Evolutionary conservation across 2,329 filamentous ascomycete genomes (phyloP), one percentile per base, ranked within the genome.

Genomic region (Seiridium cupressi): DNA sequence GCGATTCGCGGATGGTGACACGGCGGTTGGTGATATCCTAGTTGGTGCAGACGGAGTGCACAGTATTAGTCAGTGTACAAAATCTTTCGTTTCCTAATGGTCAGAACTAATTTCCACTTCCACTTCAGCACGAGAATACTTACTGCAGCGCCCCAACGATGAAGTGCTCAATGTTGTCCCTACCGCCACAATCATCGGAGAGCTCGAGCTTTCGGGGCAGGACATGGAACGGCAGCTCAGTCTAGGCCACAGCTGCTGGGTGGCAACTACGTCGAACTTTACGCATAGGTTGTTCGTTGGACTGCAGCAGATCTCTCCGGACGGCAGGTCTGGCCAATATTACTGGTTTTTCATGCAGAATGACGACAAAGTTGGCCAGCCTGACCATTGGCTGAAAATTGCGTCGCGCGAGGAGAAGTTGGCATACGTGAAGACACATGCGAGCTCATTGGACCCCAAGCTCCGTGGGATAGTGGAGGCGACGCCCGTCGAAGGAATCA

Each of bases 301-400:
- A 7, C 59, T 73, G 40, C 65, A 72, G 53, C 56, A 59, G 7
- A 65, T 69, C 4, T 31, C 56, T 1, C 48, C 63, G 1, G 63
- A 62, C 53, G 66, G 66, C 2, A 57, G 58, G n/a, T 56, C 58
- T 6, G 72, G 61, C n/a, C 55, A 63, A 49, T 72, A 66, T 56
- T 73, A 74, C 63, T 74, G 70, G 68, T 60, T 67, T 48, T 40
- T 69, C 40, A 62, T 63, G 48, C 55, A 61, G 60, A 55, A 59
- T 11, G 68, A 68, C 55, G 54, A 57, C 53, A 59, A 11, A n/a
- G 46, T 51, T 18, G 88, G 85, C 77, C 91, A 91, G 69, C 92
- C 96, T 74, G 90, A 95, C 61, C 89, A 91, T 13, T 98, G 92
- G 88, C 92, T 93, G 0, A 82, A 83, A 66, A 51, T 62, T 5